Evolutionary conservation across 495 filamentous ascomycete species (phyloP), one percentile per base, ranked within the genome.

Genomic region (Ascodesmis nigricans): DNA sequence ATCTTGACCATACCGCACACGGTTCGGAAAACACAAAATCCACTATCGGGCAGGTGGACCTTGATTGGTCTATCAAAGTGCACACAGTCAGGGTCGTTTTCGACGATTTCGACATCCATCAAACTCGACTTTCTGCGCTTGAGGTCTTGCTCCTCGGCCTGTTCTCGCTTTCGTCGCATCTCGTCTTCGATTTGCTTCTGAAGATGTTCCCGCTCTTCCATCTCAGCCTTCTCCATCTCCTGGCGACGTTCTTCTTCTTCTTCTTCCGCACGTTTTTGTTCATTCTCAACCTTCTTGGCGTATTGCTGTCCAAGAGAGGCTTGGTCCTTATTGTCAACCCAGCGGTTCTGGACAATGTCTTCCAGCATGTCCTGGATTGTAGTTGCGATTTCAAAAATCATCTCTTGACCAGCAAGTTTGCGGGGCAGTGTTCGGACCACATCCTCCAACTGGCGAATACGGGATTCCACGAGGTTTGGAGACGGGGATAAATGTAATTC

Each of bases 261-360:
- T 40, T 55, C 57, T 42, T 67, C 60, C 34, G 69, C 67, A 33
- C 58, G 58, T 41, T 61, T 54, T 16, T 56, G 58, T 1, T 64
- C 66, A 5, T 61, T 65, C 8, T 65, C 65, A 48, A 69, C 65
- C 34, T 71, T 67, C 21, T 71, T 67, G 6, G 74, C 81, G 18
- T 87, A 66, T 52, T 95, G 83, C 46, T 90, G 82, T 48, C 87
- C 82, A 10, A 97, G 57, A 22, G 80, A 91, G 0, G 81, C 82
- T 6, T 92, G 55, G 31, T 80, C 66, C 35, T 69, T 60, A 10
- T 75, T 69, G 31, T 73, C 65, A 28, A 71, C 74, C 32, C 45
- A 23, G 40, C 71, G 72, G 18, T 68, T 67, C 43, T 74, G 63
- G 5, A 78, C 75, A 13, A 77, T 79, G 55, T 90, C 78, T 50